Conservation (phyloP, 371 early-diverging fungal genomes). For the Rhizopus stolonifer region DNA sequence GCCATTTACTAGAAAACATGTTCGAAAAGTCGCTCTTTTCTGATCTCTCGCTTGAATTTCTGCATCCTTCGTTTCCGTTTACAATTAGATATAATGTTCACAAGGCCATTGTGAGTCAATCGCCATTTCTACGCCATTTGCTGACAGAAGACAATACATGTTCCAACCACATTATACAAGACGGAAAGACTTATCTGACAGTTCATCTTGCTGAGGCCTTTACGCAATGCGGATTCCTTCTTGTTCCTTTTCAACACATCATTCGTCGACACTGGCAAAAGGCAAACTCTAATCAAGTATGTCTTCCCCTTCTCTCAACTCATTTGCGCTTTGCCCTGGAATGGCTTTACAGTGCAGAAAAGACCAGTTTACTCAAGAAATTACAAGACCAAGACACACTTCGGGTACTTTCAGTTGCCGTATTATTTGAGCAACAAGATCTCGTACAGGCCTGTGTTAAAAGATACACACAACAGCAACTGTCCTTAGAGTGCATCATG, state of each 20-base stretch:
- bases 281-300: slow-evolving; percentile 4
- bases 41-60: slow-evolving; percentile 37
- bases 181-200: slow-evolving; percentile 19
- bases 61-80: slow-evolving; percentile 44
- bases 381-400: slow-evolving; percentile 39
- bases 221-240: slow-evolving; percentile 31
- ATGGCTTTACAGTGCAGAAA: slow-evolving; percentile 41
- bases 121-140: slow-evolving; percentile 30
- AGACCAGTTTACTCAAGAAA: slow-evolving; percentile 10
- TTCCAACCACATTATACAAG: background rate
- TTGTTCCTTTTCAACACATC: slow-evolving; percentile 48
- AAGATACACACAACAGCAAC: slow-evolving; percentile 32
- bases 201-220: slow-evolving; percentile 38
- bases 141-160: background rate
- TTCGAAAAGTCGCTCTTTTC: slow-evolving; percentile 42
- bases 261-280: slow-evolving; percentile 45
- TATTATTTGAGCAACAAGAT: slow-evolving; percentile 40
- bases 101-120: slow-evolving; percentile 40
- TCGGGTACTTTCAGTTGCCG: slow-evolving; percentile 34
- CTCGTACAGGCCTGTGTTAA: slow-evolving; percentile 37
- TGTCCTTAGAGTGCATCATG: slow-evolving; percentile 37
- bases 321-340: slow-evolving; percentile 44
- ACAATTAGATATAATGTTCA: slow-evolving; percentile 46
- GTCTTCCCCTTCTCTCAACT: slow-evolving; percentile 26
- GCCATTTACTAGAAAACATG: slow-evolving; percentile 32